A percentile compares a stretch with the other conserved stretches of the same genome.
Conservation (phyloP, 192 early-diverging fungal genomes). For the Coemansia sp. region DNA sequence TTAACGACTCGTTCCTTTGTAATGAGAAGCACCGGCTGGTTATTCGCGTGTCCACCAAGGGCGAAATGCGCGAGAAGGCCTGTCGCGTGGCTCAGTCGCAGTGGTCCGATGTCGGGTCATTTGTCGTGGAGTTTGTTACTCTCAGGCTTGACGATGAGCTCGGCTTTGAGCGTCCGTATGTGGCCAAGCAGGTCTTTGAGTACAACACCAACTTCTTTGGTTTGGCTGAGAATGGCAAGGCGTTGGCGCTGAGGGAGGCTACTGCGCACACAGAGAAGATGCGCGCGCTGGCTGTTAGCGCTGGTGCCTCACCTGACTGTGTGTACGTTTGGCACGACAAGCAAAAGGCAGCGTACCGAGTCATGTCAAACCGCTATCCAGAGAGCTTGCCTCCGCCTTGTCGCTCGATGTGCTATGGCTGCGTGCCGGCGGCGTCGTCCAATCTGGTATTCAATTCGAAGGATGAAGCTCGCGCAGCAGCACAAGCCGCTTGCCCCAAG, state of each 20-base stretch:
- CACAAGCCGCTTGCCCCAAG: constrained; percentile 14
- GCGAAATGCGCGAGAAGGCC: constrained; percentile 19
- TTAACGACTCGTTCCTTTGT: constrained; percentile 44
- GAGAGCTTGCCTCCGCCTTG: constrained; percentile 39
- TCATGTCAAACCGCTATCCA: constrained; percentile 43
- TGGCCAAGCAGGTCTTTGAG: constrained; percentile 27
- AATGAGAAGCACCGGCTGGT: constrained; percentile 48
- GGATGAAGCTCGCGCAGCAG: constrained; percentile 27
- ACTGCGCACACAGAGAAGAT: constrained; percentile 26
- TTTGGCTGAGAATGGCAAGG: constrained; percentile 41
- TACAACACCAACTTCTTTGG: constrained; percentile 51
- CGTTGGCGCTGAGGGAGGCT: constrained; percentile 26
- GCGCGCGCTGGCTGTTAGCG: constrained; percentile 23
- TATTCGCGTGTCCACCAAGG: constrained; percentile 19
- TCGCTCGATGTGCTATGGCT: constrained; percentile 48
- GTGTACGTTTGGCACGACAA: constrained; percentile 54
- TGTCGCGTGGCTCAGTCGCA: constrained; percentile 31
- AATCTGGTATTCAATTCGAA: constrained; percentile 41
- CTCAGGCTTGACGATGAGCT: constrained; percentile 28
- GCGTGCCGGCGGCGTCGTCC: constrained; percentile 26
- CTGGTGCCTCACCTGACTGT: constrained; percentile 26
- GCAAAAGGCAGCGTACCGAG: constrained; percentile 51
- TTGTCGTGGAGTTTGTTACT: constrained; percentile 24
- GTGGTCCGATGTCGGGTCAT: constrained; percentile 38
- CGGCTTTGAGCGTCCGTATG: constrained; percentile 35